Conservation (phyloP, 2,329 filamentous ascomycete species). For the Rasamsonia emersonii region DNA sequence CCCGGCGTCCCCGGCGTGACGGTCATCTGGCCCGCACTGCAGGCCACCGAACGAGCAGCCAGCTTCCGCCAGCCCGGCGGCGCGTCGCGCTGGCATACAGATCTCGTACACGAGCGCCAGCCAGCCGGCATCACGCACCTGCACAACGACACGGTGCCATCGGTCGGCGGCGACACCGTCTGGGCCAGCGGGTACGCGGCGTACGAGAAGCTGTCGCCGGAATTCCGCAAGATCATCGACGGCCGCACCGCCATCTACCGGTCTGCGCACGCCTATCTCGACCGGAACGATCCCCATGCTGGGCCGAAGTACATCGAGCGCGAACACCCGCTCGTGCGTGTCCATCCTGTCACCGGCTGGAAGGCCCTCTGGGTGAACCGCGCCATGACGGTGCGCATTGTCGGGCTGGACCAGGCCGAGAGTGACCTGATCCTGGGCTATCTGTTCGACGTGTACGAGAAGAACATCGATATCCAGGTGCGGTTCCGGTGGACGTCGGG, state of each 20-base stretch:
- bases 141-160: slow-evolving; percentile 60
- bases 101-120: slow-evolving; percentile 62
- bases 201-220: slow-evolving; percentile 64
- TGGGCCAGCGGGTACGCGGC: slow-evolving; percentile 65
- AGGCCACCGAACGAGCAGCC: slow-evolving; percentile 52
- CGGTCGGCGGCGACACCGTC: slow-evolving; percentile 60
- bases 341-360: slow-evolving; percentile 67
- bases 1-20: slow-evolving; percentile 57
- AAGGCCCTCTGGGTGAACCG: slow-evolving; percentile 66
- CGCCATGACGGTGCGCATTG: slow-evolving; percentile 58
- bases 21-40: slow-evolving; percentile 62
- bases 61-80: slow-evolving; percentile 61
- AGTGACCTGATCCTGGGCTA: slow-evolving; percentile 61
- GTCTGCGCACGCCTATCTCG: slow-evolving; percentile 59
- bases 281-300: slow-evolving; percentile 51
- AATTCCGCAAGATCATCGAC: slow-evolving; percentile 62
- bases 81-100: slow-evolving; percentile 60
- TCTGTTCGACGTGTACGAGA: slow-evolving; percentile 60
- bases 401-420: slow-evolving; percentile 60
- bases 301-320: slow-evolving; percentile 61
- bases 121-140: slow-evolving; percentile 63
- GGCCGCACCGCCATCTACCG: slow-evolving; percentile 56
- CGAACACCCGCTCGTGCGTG: slow-evolving; percentile 58
- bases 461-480: slow-evolving; percentile 62
- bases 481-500: slow-evolving; percentile 62